Evolutionary conservation across 208 protist genomes (phyloP), one percentile per base, ranked within the genome.

Genomic region (Trypanosoma conorhini): DNA sequence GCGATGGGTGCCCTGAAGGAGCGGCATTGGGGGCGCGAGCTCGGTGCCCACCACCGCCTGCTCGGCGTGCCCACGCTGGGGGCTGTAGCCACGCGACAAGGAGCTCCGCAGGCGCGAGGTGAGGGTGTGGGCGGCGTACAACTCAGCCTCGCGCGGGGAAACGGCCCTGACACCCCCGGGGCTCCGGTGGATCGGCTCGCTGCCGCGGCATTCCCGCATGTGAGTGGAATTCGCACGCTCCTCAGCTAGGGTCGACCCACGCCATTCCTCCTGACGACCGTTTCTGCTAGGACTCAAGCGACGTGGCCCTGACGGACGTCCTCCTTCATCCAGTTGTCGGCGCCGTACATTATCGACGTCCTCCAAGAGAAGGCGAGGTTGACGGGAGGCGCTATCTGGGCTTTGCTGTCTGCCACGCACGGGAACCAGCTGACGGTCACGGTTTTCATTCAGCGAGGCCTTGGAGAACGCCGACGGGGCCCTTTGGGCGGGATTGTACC

Each of bases 41-140:
- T 95, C 89, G 1, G 85, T 88, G 17, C 89, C 89, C 22, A 82
- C 87, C n/a, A 95, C 48, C 35, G 65, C 50, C 26, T 50, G 31
- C 12, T 12, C 33, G 7, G 35, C 30, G n/a, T 69, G 62, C 17
- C 33, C 40, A 17, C 60, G 74, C 59, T 69, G 57, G 15, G 48
- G 62, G 35, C 67, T 74, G 51, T 59, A 52, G 21, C 62, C 64
- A 22, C 68, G 60, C 60, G 68, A 74, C 22, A 74, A 40, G 3
- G 68, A 74, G 30, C 50, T 50, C 17, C 68, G 60, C 60, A 74
- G 42, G 21, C 68, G 68, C 35, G 26, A 15, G 1, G 59, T 55
- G 26, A 74, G 7, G 9, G 59, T 35, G 33, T 50, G 48, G 31
- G 31, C 35, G 9, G 50, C 38, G 13, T 28, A 30, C 33, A 40